Conservation (phyloP, 352 stramenopile genomes). For the Globisporangium orthogonon region DNA sequence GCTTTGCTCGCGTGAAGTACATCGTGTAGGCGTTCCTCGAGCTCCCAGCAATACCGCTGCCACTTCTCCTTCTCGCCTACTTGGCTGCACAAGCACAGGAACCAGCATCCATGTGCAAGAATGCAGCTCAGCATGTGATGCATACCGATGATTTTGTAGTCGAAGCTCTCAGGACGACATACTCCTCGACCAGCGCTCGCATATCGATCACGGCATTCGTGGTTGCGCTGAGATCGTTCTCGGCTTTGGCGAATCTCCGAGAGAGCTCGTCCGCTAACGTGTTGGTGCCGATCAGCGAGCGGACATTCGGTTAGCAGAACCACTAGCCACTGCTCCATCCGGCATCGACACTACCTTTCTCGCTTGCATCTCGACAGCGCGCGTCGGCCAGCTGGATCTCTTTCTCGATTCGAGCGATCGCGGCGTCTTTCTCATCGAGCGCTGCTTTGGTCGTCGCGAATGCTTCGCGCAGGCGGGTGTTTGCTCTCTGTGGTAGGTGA, state of each 20-base stretch:
- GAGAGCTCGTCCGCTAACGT: constrained; percentile 17
- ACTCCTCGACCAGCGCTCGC: constrained; percentile 61
- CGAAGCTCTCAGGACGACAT: constrained; percentile 3
- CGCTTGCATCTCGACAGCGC: constrained; percentile 22
- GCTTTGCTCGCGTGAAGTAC: constrained; percentile 39
- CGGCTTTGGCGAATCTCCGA: constrained; percentile 16
- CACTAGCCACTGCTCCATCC: too few species aligned
- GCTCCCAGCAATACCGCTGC: constrained; percentile 72
- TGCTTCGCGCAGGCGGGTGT: constrained; percentile 41
- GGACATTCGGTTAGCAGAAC: neutral
- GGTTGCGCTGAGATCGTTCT: constrained; percentile 24
- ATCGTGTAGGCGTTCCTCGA: constrained; percentile 59
- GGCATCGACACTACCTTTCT: constrained; percentile 20
- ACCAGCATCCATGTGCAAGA: neutral
- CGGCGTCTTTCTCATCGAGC: constrained; percentile 32
- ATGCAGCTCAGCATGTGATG: neutral
- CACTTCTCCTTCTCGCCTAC: constrained; percentile 69
- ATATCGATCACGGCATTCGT: constrained; percentile 40
- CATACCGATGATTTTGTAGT: neutral
- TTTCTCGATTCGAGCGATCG: constrained; percentile 30
- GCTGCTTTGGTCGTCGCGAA: constrained; percentile 43
- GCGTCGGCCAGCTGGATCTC: constrained; percentile 20
- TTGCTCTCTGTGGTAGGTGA: constrained; percentile 24
- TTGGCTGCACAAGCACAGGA: constrained; percentile 24
- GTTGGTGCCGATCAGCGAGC: neutral